A percentile compares a stretch with the other conserved stretches of the same genome.
Conservation (phyloP, 2,329 filamentous ascomycete genomes). For the Aureobasidium uvarum region DNA sequence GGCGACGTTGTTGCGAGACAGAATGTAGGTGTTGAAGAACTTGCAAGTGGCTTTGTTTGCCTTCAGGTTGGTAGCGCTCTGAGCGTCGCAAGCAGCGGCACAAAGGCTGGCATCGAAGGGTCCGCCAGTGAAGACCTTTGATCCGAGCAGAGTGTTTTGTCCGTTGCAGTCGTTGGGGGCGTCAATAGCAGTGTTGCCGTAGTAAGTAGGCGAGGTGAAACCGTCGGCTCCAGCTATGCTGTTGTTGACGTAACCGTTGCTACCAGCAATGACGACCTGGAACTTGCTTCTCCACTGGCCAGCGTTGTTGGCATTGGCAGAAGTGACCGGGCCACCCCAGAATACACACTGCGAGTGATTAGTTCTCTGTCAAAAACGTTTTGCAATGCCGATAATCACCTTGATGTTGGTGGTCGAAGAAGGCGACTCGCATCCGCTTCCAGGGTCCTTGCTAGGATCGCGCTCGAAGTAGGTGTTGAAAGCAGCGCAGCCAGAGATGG, state of each 20-base stretch:
- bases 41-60: constrained; percentile 29
- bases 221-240: constrained; percentile 32
- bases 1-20: constrained; percentile 27
- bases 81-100: constrained; percentile 33
- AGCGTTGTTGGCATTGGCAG: constrained; percentile 29
- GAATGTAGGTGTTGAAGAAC: constrained; percentile 32
- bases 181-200: constrained; percentile 36
- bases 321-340: constrained; percentile 29
- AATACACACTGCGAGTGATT: constrained; percentile 27
- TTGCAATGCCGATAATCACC: neutral
- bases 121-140: constrained; percentile 31
- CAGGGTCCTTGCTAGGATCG: constrained; percentile 38
- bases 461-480: constrained; percentile 43
- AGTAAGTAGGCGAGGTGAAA: constrained; percentile 30
- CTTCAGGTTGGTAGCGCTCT: constrained; percentile 30
- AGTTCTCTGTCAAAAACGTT: constrained; percentile 17
- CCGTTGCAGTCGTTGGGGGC: constrained; percentile 36
- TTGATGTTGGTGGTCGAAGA: constrained; percentile 38
- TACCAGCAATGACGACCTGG: constrained; percentile 37
- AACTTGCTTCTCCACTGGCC: constrained; percentile 33
- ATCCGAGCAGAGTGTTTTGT: constrained; percentile 32
- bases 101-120: constrained; percentile 37
- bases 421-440: constrained; percentile 38
- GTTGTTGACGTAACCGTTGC: constrained; percentile 37
- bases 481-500: constrained; percentile 33